phyloP scores from a whole-genome alignment of 225 moss, liverwort and hornwort species.

The Pleurozium schreberi region DNA sequence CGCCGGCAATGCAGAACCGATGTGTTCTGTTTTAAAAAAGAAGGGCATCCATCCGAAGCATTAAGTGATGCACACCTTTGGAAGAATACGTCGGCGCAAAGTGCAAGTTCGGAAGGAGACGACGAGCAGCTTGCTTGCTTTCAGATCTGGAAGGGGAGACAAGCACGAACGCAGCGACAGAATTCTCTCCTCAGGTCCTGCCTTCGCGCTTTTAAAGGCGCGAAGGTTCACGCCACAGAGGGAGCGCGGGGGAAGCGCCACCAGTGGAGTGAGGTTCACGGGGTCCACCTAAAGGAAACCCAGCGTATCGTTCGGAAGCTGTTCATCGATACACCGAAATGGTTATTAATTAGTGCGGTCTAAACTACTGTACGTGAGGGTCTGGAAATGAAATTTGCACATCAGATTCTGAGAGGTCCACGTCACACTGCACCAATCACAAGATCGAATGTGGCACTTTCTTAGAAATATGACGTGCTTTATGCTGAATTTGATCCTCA shows the following conservation, averaged over 20 bases:
- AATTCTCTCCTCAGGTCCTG: not conserved
- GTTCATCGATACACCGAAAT: not conserved
- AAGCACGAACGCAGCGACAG: not conserved
- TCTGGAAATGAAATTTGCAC: not conserved
- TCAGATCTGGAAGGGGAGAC: not conserved
- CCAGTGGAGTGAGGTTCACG: not conserved
- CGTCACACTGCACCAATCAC: not conserved
- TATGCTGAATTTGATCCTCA: not conserved
- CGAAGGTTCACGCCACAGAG: not conserved
- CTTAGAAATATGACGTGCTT: not conserved
- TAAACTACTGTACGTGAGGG: not conserved
- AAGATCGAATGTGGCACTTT: not conserved
- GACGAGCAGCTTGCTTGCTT: not conserved
- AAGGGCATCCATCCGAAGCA: not conserved
- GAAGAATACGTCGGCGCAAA: not conserved
- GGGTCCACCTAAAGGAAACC: not conserved
- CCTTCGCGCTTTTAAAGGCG: not conserved
- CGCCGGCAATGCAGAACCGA: not conserved
- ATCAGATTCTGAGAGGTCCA: not conserved
- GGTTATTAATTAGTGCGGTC: not conserved
- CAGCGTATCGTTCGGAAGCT: not conserved
- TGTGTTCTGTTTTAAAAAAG: not conserved
- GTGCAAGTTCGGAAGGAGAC: not conserved
- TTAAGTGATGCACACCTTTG: not conserved
- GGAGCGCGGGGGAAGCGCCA: not conserved